Percentiles rank a stretch among this genome's conserved stretches.
These are phyloP conservation scores for Trifolium repens DNA, from an alignment of 306 rosid species.

Conservation along the genomic window DNA sequence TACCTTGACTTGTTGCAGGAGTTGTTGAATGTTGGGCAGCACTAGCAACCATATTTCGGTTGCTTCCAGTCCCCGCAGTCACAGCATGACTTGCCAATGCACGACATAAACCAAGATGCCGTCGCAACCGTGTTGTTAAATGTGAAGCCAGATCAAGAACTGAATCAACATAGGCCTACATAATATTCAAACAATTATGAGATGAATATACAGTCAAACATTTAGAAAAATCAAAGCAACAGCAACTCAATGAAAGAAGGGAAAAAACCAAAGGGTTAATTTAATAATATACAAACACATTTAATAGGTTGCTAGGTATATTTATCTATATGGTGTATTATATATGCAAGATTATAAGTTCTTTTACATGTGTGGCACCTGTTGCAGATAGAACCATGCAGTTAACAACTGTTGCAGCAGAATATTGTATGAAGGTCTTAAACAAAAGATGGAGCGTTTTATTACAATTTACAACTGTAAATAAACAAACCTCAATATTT, in stretches of 20 bases:
- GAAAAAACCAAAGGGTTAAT: not conserved
- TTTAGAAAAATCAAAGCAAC: conserved; percentile 13
- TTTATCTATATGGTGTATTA: conserved; percentile 16
- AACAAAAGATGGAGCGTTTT: conserved; percentile 21
- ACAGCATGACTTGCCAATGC: conserved; percentile 95
- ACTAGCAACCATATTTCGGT: conserved; percentile 84
- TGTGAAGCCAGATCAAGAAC: conserved; percentile 99
- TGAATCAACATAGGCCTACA: conserved; percentile 97
- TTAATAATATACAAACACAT: not conserved
- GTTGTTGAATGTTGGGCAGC: conserved; percentile 79
- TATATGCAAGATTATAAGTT: not conserved
- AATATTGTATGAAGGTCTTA: not conserved
- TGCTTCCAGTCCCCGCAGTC: conserved; percentile 83
- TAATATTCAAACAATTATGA: conserved; percentile 35
- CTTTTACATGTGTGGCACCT: not conserved
- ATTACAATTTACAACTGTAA: conserved; percentile 36
- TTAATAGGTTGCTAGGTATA: conserved; percentile 1
- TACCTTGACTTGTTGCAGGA: conserved; percentile 86
- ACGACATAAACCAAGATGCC: conserved; percentile 92
- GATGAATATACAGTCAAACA: conserved; percentile 9
- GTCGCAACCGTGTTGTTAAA: conserved; percentile 92
- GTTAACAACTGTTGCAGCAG: conserved; percentile 2
- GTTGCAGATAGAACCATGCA: conserved; percentile 1
- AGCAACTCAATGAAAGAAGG: conserved; percentile 19
- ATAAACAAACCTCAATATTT: conserved; percentile 70